These are phyloP conservation scores for Hirschfeldia incana DNA, from an alignment of 345 rosid genomes.

Conservation along the genomic window DNA sequence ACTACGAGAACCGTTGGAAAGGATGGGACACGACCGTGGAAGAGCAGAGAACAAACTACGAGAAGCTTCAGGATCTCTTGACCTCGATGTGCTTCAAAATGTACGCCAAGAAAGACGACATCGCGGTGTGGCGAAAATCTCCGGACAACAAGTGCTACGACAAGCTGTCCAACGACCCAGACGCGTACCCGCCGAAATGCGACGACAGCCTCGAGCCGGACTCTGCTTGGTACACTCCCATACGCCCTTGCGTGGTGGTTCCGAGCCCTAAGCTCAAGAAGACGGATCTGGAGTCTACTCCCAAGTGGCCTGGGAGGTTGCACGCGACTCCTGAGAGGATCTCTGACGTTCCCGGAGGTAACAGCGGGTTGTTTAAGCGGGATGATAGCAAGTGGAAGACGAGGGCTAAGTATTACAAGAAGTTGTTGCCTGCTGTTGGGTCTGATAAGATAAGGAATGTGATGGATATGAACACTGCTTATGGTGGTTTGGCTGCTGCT, in stretches of 20 bases:
- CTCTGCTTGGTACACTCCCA: conserved; percentile 94
- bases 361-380: conserved; percentile 59
- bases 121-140: conserved; percentile 94
- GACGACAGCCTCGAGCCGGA: conserved; percentile 97
- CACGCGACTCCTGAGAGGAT: conserved; percentile 72
- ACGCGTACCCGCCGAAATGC: conserved; percentile 86
- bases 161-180: conserved; percentile 62
- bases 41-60: conserved; percentile 86
- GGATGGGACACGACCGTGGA: conserved; percentile 98
- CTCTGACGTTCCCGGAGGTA: conserved; percentile 68
- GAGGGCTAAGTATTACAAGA: conserved; percentile 84
- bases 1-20: conserved; percentile 85
- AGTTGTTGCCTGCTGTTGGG: conserved; percentile 82
- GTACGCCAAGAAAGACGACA: conserved; percentile 82
- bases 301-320: conserved; percentile 85
- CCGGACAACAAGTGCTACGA: conserved; percentile 66
- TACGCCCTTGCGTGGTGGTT: conserved; percentile 85
- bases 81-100: conserved; percentile 91
- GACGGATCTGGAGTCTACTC: conserved; percentile 58
- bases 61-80: conserved; percentile 72
- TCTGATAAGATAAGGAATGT: conserved; percentile 83
- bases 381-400: conserved; percentile 84
- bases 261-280: conserved; percentile 66
- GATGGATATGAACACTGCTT: conserved; percentile 98
- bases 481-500: conserved; percentile 91